Evolutionary conservation across 108 stramenopile genomes (phyloP).

Genomic region (Schizochytrium sp.): DNA sequence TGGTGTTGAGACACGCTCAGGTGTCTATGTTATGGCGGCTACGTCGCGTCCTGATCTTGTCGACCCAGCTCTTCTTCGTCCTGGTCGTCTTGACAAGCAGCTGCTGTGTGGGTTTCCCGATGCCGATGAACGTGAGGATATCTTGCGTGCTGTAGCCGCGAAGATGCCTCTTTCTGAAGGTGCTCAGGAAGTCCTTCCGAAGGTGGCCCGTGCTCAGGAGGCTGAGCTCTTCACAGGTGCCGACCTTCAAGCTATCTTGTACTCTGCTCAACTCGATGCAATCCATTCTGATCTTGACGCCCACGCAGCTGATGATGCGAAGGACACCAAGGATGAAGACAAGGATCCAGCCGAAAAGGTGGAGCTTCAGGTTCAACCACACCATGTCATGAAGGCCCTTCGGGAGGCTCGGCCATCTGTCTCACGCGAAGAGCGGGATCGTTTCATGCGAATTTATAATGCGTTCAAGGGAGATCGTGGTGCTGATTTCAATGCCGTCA

Average conservation of each 20-base stretch:
- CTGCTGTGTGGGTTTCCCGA: constrained; percentile 84
- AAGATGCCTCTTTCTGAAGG: constrained; percentile 73
- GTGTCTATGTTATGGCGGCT: constrained; percentile 90
- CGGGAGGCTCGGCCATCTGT: constrained; percentile 48
- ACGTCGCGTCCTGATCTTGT: constrained; percentile 94
- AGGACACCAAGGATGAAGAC: background rate
- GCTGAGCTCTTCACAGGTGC: constrained; percentile 61
- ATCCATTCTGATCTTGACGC: constrained; percentile 20
- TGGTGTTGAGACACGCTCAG: constrained; percentile 84
- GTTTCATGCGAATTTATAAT: constrained; percentile 34
- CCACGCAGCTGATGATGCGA: background rate
- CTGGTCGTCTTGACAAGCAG: constrained; percentile 93
- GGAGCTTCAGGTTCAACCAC: background rate
- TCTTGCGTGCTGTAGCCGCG: constrained; percentile 81
- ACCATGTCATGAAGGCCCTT: constrained; percentile 11
- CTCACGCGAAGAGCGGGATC: constrained; percentile 40
- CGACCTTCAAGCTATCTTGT: constrained; percentile 61
- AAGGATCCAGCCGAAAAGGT: background rate
- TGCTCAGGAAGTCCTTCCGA: background rate
- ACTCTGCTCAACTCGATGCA: constrained; percentile 55
- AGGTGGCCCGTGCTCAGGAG: constrained; percentile 11
- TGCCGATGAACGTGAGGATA: constrained; percentile 82
- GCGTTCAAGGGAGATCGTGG: constrained; percentile 58
- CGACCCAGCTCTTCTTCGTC: constrained; percentile 91
- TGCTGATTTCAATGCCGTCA: constrained; percentile 56